phyloP scores from a whole-genome alignment of 176 grass and related monocot species.

The Zea mays region Zm-B73-REFERENCE-NAM-5.0 NC_050098.1:4212501-4213000 shows the following conservation, averaged over 20 bases:
- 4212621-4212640: too few species aligned
- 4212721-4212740: slow-evolving; percentile 6
- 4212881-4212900: neutral
- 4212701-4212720: neutral
- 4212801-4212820: neutral
- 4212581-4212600: too few species aligned
- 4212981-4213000: neutral
- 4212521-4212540: too few species aligned
- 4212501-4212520: too few species aligned
- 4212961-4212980: neutral
- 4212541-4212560: too few species aligned
- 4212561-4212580: too few species aligned
- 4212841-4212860: neutral
- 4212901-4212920: too few species aligned
- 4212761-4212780: neutral
- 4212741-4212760: neutral
- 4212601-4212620: too few species aligned
- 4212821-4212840: neutral
- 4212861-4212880: neutral
- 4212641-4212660: too few species aligned
- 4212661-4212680: too few species aligned
- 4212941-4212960: neutral
- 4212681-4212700: neutral
- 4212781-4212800: neutral
- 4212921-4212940: neutral